Evolutionary conservation across 148 eudicot species (phyloP).

Genomic region (Chenopodium berlandieri): DNA sequence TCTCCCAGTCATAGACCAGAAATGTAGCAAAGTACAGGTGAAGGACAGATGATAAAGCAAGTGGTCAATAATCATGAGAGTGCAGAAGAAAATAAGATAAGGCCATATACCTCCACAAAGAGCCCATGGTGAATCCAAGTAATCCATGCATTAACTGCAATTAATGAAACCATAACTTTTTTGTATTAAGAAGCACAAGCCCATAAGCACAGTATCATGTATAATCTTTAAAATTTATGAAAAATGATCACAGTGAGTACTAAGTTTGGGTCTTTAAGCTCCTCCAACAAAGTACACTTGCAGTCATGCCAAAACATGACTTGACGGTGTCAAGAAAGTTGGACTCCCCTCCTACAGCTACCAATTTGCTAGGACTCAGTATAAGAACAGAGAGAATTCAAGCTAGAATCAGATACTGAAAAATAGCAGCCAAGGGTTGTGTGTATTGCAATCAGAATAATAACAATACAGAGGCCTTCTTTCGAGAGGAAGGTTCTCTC

Average conservation of each 20-base stretch:
- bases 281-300: neutral
- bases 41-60: neutral
- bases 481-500: too few species aligned
- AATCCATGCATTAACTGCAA: constrained; percentile 81
- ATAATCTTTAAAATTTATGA: neutral
- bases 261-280: neutral
- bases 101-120: constrained; percentile 71
- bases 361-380: too few species aligned
- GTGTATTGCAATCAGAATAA: too few species aligned
- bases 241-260: neutral
- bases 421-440: too few species aligned
- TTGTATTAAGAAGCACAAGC: neutral
- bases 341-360: too few species aligned
- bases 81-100: neutral
- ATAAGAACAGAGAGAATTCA: too few species aligned
- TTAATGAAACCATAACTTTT: neutral
- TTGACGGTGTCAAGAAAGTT: neutral
- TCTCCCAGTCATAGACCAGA: neutral
- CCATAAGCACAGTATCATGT: neutral
- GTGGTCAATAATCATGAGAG: neutral
- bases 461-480: too few species aligned
- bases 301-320: neutral
- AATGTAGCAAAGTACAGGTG: neutral
- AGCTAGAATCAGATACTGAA: too few species aligned
- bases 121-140: constrained; percentile 83